Evolutionary conservation across 805 yeast species (phyloP).

Genomic region (Starmerella khaoyaiensis): DNA sequence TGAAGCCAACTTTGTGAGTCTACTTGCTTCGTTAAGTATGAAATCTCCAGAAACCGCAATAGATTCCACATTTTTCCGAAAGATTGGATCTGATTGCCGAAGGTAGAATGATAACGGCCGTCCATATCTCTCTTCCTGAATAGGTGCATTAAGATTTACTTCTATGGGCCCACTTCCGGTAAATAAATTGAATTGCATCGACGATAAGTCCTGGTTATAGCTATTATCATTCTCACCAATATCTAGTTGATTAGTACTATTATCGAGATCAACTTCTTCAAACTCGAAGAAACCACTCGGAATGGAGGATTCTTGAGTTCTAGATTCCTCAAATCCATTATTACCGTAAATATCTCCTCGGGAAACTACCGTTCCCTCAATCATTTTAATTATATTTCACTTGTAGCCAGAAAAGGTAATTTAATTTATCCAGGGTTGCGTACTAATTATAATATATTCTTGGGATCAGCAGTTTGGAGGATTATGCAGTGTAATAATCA

Average conservation of each 20-base stretch:
- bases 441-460: too few relatives aligned
- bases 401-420: too few relatives aligned
- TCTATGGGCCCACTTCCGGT: slow-evolving; percentile 11
- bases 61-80: neutral
- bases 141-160: slow-evolving; percentile 8
- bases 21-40: slow-evolving; percentile 10
- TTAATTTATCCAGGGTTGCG: too few relatives aligned
- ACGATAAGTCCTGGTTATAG: neutral
- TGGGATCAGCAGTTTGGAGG: too few relatives aligned
- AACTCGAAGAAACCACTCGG: neutral
- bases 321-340: neutral
- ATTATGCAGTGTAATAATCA: too few relatives aligned
- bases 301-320: neutral
- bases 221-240: neutral
- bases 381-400: neutral
- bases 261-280: slow-evolving; percentile 1
- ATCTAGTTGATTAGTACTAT: neutral
- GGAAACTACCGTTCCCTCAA: slow-evolving; percentile 16
- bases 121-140: slow-evolving; percentile 1
- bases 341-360: slow-evolving; percentile 10
- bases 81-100: slow-evolving; percentile 1
- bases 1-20: slow-evolving; percentile 7
- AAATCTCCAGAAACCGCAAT: slow-evolving; percentile 17
- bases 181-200: slow-evolving; percentile 7
- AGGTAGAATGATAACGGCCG: slow-evolving; percentile 18